Evolutionary conservation across 371 early-diverging fungal genomes (phyloP).

Genomic region (Entomophthora muscae): DNA sequence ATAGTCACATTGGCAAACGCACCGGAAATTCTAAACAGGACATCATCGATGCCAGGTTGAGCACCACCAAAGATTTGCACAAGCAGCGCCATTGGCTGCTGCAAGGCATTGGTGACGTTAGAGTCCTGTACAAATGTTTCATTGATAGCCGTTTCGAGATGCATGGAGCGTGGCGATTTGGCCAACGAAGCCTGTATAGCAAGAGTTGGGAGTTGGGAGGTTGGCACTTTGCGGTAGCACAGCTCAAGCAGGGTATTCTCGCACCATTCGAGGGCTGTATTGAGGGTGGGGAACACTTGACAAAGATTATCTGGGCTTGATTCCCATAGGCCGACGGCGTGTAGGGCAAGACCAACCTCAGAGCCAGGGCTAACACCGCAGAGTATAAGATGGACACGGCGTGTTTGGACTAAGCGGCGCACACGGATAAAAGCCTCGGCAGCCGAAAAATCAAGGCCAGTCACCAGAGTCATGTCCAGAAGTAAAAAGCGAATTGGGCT

Average conservation of each 20-base stretch:
- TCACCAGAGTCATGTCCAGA: slow-evolving; percentile 75
- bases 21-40: slow-evolving; percentile 11
- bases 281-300: slow-evolving; percentile 54
- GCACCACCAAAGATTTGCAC: neutral
- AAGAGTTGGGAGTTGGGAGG: slow-evolving; percentile 10
- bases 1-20: slow-evolving; percentile 37
- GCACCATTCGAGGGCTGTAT: slow-evolving; percentile 89
- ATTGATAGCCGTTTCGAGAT: neutral
- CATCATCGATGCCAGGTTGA: neutral
- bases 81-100: slow-evolving; percentile 7
- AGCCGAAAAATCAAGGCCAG: slow-evolving; percentile 83
- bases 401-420: slow-evolving; percentile 44
- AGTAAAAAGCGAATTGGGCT: slow-evolving; percentile 67
- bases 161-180: neutral
- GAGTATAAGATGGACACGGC: slow-evolving; percentile 62
- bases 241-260: slow-evolving; percentile 68
- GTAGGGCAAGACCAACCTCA: slow-evolving; percentile 51
- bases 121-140: neutral
- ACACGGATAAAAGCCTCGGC: slow-evolving; percentile 83
- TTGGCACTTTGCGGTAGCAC: slow-evolving; percentile 32
- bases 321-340: slow-evolving; percentile 59
- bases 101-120: neutral
- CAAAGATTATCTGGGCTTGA: slow-evolving; percentile 20
- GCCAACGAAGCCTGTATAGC: neutral
- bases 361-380: slow-evolving; percentile 45